A percentile compares a stretch with the other conserved stretches of the same genome.
Conservation (phyloP, 495 filamentous ascomycete species). For the Cryomyces antarcticus region DNA sequence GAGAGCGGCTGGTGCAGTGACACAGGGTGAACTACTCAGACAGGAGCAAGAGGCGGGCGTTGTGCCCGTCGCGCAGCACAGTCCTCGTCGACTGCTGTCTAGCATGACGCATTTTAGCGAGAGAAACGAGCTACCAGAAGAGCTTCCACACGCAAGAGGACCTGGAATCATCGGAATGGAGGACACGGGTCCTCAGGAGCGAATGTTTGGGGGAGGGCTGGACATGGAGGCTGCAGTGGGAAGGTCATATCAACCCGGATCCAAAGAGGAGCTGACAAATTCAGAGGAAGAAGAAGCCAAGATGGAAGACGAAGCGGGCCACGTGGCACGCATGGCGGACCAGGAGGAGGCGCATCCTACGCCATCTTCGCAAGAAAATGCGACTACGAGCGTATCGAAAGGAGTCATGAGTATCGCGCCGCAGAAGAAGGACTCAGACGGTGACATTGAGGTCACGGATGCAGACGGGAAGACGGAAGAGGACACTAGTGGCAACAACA, state of each 20-base stretch:
- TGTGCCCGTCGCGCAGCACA: conserved; percentile 29
- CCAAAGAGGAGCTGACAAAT: background rate
- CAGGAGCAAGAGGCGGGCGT: conserved; percentile 60
- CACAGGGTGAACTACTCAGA: conserved; percentile 58
- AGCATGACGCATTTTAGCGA: conserved; percentile 3
- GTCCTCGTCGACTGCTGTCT: conserved; percentile 6
- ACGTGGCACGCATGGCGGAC: background rate
- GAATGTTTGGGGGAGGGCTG: conserved; percentile 5
- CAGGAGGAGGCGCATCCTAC: background rate
- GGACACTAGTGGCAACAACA: background rate
- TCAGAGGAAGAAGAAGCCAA: background rate
- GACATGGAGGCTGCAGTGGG: conserved; percentile 23
- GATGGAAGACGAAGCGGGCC: background rate
- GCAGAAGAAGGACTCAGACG: background rate
- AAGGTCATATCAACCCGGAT: background rate
- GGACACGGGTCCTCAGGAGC: conserved; percentile 61
- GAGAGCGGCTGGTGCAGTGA: conserved; percentile 32
- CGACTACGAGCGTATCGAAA: no score
- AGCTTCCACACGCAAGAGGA: conserved; percentile 60
- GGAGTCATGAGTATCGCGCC: background rate
- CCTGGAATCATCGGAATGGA: conserved; percentile 67
- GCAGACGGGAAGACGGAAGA: background rate
- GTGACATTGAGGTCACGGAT: background rate
- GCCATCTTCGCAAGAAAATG: no score
- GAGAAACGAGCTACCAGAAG: conserved; percentile 27